Evolutionary conservation across 306 rosid species (phyloP).

Genomic region (Datisca glomerata): DNA sequence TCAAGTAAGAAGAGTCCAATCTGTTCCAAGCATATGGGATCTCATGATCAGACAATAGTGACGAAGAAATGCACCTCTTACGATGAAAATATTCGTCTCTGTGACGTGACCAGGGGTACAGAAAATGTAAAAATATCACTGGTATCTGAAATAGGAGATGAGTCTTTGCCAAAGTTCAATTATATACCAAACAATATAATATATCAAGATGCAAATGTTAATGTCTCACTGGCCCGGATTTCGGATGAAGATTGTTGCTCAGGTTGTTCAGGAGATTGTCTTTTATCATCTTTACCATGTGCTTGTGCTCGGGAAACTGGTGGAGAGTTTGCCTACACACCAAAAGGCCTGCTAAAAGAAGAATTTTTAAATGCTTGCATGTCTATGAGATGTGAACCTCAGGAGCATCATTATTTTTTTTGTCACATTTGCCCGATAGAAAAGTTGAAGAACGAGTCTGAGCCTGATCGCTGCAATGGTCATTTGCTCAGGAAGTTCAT

Average conservation of each 20-base stretch:
- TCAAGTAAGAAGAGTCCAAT: conserved; percentile 10
- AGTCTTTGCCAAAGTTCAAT: conserved; percentile 53
- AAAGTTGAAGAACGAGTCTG: conserved; percentile 36
- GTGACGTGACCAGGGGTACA: conserved; percentile 65
- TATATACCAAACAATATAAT: conserved; percentile 55
- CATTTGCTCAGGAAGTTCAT: conserved; percentile 64
- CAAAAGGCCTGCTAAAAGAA: conserved; percentile 51
- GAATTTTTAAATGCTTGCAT: conserved; percentile 42
- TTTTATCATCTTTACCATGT: conserved; percentile 54
- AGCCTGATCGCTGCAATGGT: conserved; percentile 63
- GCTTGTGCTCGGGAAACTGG: conserved; percentile 92
- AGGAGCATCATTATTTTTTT: conserved; percentile 29
- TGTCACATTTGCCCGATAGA: conserved; percentile 73
- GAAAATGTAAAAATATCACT: conserved; percentile 59
- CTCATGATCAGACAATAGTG: conserved; percentile 5
- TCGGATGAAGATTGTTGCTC: conserved; percentile 75
- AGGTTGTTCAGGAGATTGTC: conserved; percentile 63
- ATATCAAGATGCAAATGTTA: conserved; percentile 61
- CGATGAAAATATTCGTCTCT: conserved; percentile 10
- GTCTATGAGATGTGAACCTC: conserved; percentile 37
- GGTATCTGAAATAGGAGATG: conserved; percentile 41
- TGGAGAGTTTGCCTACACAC: conserved; percentile 84
- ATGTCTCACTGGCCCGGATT: conserved; percentile 72
- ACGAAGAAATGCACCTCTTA: conserved; percentile 13
- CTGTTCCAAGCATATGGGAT: conserved; percentile 11